Evolutionary conservation across 2,329 filamentous ascomycete genomes (phyloP).

Genomic region (Aureobasidium lini): DNA sequence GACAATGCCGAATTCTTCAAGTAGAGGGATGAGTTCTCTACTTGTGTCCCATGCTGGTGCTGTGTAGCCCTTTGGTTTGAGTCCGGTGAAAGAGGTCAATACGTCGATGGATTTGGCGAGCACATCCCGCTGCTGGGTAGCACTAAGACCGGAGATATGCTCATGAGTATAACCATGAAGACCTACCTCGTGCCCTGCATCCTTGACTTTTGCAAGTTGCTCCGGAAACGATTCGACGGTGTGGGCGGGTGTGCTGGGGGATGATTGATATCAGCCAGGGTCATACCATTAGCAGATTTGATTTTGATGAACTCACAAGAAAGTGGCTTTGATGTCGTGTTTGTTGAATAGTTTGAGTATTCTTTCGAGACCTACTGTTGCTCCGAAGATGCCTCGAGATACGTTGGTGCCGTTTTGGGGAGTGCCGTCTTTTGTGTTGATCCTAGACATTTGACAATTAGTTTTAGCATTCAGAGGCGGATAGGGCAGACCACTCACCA

Average conservation of each 20-base stretch:
- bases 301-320: conserved; percentile 23
- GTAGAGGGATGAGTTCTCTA: conserved; percentile 31
- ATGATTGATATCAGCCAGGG: background rate
- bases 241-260: conserved; percentile 29
- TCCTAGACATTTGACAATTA: conserved; percentile 20
- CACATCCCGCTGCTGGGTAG: conserved; percentile 31
- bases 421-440: conserved; percentile 34
- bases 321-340: conserved; percentile 36
- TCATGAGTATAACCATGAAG: conserved; percentile 38
- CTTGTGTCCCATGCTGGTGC: conserved; percentile 37
- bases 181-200: conserved; percentile 37
- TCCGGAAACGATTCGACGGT: conserved; percentile 42
- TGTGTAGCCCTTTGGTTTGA: conserved; percentile 36
- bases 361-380: conserved; percentile 33
- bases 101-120: conserved; percentile 33
- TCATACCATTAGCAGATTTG: too few relatives aligned
- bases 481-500: background rate
- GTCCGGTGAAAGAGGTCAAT: conserved; percentile 32
- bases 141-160: conserved; percentile 24
- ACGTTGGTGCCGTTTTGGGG: conserved; percentile 33
- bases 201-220: conserved; percentile 38
- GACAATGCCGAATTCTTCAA: conserved; percentile 36
- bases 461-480: conserved; percentile 21
- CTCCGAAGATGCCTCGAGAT: conserved; percentile 34
- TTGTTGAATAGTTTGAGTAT: conserved; percentile 35